A percentile compares a stretch with the other conserved stretches of the same genome.
These are phyloP conservation scores for Diplodia intermedia DNA, from an alignment of 2,329 filamentous ascomycete genomes.

Conservation along the genomic window DNA sequence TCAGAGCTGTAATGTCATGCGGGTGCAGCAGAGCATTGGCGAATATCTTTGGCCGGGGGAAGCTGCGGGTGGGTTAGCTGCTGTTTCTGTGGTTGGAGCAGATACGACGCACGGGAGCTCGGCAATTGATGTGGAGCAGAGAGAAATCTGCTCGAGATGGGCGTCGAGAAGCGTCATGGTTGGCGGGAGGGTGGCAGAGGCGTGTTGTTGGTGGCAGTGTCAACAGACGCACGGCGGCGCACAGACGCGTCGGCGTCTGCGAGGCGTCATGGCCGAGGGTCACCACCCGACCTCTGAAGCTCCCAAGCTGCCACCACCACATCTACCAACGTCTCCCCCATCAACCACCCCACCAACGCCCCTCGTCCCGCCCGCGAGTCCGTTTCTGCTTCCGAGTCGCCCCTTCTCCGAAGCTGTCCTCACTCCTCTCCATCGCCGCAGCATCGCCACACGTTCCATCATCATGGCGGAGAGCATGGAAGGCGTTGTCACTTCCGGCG, in stretches of 20 bases:
- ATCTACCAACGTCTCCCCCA: slow-evolving; percentile 20
- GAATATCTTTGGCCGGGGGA: slow-evolving; percentile 91
- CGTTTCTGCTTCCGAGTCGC: not conserved
- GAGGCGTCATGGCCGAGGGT: slow-evolving; percentile 25
- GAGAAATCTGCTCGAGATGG: slow-evolving; percentile 59
- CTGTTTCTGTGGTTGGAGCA: not conserved
- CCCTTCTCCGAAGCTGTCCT: slow-evolving; percentile 11
- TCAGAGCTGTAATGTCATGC: slow-evolving; percentile 91
- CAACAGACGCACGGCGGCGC: not conserved
- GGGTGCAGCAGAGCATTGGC: slow-evolving; percentile 88
- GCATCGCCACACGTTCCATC: not conserved
- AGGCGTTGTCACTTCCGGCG: slow-evolving; percentile 50
- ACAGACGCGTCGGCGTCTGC: slow-evolving; percentile 13
- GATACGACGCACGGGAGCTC: slow-evolving; percentile 51
- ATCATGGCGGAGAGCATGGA: slow-evolving; percentile 60
- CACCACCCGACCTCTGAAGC: slow-evolving; percentile 14
- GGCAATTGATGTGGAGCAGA: slow-evolving; percentile 57
- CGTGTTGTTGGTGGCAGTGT: slow-evolving; percentile 6
- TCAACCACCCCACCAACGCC: slow-evolving; percentile 21
- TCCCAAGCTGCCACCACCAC: slow-evolving; percentile 29
- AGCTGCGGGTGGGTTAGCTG: slow-evolving; percentile 59
- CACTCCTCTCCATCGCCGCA: slow-evolving; percentile 34
- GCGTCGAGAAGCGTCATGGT: slow-evolving; percentile 54
- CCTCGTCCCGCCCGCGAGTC: slow-evolving; percentile 1
- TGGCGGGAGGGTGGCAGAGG: slow-evolving; percentile 22